Evolutionary conservation across 768 basidiomycete genomes (phyloP).

Genomic region (Tulasnella sp.): DNA sequence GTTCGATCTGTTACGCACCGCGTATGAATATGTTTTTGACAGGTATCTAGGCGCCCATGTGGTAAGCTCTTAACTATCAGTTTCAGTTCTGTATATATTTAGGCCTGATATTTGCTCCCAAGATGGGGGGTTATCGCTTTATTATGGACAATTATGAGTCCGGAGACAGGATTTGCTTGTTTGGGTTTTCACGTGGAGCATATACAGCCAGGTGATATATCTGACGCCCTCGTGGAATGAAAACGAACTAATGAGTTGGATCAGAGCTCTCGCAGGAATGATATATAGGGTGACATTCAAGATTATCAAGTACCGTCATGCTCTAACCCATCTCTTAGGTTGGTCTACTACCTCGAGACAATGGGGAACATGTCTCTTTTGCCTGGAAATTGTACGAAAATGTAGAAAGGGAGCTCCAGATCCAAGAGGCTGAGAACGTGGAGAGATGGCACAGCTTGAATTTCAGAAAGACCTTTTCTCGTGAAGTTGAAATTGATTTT

Average conservation of each 20-base stretch:
- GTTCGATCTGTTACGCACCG: neutral
- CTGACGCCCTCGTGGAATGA: conserved; percentile 42
- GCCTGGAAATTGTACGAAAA: conserved; percentile 59
- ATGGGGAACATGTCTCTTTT: conserved; percentile 56
- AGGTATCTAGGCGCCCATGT: neutral
- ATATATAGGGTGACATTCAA: conserved; percentile 25
- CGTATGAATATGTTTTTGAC: neutral
- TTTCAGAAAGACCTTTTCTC: conserved; percentile 63
- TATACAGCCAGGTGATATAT: conserved; percentile 59
- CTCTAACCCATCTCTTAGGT: conserved; percentile 24
- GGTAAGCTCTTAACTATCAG: neutral
- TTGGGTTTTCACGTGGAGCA: conserved; percentile 71
- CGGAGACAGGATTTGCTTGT: conserved; percentile 68
- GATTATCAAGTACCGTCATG: neutral
- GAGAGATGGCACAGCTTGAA: conserved; percentile 24
- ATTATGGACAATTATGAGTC: conserved; percentile 19
- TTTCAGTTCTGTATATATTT: neutral
- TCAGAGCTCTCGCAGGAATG: conserved; percentile 16
- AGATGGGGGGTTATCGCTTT: neutral
- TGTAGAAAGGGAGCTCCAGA: conserved; percentile 33
- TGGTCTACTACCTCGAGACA: conserved; percentile 55
- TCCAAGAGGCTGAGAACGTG: conserved; percentile 18
- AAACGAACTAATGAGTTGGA: too few species aligned
- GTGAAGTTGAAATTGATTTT: conserved; percentile 51
- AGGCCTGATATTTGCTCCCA: neutral